Evolutionary conservation across 192 early-diverging fungal species (phyloP).

Genomic region (Mortierella hygrophila): DNA sequence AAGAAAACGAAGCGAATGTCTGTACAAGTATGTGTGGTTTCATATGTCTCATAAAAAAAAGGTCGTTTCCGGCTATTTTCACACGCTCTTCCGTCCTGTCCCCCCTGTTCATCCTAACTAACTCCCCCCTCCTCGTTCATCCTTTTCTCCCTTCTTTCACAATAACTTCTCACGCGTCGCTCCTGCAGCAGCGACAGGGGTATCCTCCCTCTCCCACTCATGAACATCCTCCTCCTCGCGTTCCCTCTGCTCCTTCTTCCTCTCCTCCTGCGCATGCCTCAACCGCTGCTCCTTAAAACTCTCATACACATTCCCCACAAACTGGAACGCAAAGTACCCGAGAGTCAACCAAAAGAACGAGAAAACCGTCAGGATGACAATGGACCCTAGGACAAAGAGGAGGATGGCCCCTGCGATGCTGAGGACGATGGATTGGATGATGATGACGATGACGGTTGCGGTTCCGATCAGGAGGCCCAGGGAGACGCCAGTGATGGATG

Average conservation of each 20-base stretch:
- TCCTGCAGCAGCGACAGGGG: too few species aligned
- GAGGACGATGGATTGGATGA: conserved; percentile 39
- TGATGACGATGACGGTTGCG: conserved; percentile 20
- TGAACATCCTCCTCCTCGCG: background rate
- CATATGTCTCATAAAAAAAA: background rate
- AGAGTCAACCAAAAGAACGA: conserved; percentile 27
- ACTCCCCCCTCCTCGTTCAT: background rate
- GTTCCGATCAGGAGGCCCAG: conserved; percentile 27
- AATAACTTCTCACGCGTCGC: background rate
- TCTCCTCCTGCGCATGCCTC: background rate
- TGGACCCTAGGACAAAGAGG: conserved; percentile 32
- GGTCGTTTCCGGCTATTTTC: background rate
- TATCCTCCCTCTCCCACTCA: background rate
- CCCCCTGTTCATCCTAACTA: background rate
- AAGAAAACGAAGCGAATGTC: too few species aligned
- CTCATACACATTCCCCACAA: background rate
- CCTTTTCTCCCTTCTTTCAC: background rate
- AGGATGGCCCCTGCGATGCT: conserved; percentile 32
- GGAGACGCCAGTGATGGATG: conserved; percentile 33
- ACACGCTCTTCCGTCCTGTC: background rate
- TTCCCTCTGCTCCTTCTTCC: background rate
- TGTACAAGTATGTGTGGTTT: background rate
- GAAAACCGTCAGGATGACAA: conserved; percentile 33
- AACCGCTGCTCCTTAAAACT: conserved; percentile 12
- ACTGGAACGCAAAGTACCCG: conserved; percentile 29